Evolutionary conservation across 2,329 filamentous ascomycete genomes (phyloP), one percentile per base, ranked within the genome.

Genomic region (Cordyceps javanica): DNA sequence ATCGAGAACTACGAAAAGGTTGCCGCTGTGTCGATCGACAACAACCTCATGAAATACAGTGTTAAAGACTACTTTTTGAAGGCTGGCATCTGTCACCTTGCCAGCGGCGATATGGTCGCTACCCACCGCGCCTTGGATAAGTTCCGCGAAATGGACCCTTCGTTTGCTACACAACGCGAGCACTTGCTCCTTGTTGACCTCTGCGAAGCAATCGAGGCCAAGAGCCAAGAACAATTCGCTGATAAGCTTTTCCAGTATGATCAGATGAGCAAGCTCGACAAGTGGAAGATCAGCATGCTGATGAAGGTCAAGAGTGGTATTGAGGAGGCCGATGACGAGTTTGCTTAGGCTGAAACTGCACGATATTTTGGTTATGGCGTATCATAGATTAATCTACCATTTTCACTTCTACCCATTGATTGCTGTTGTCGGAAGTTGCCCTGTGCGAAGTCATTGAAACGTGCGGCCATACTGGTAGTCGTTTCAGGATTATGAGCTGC

Each of bases 11-110:
- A 89, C 75, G 93, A 97, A 72, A 86, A 88, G 67, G 90, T 97
- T 50, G 89, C 91, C 42, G 81, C 83, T 58, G 81, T 83, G 44
- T 88, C 88, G 36, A 86, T 96, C 66, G 86, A 86, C 72, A 97
- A 95, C 78, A 94, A 95, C 72, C 79, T 96, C 59, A 93, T 95
- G 89, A 89, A 87, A 70, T 96, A 90, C 83, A 90, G 85, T 49
- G 91, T 97, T 62, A 97, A 97, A 74, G 91, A 97, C 63, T 97
- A 97, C 75, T 87, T 97, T 68, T 81, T 97, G 68, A 96, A 97
- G 76, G 90, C 91, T 1, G 92, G 91, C 32, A 89, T 97, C 69
- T 97, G 92, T 76, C 88, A 96, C 70, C 80, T 97, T 38, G 84
- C 83, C 39, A 79, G 77, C 19, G 78, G 79, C 60, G 93, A 97